These are phyloP conservation scores for Mangifera indica DNA, from an alignment of 345 rosid genomes.

Conservation along the genomic window DNA sequence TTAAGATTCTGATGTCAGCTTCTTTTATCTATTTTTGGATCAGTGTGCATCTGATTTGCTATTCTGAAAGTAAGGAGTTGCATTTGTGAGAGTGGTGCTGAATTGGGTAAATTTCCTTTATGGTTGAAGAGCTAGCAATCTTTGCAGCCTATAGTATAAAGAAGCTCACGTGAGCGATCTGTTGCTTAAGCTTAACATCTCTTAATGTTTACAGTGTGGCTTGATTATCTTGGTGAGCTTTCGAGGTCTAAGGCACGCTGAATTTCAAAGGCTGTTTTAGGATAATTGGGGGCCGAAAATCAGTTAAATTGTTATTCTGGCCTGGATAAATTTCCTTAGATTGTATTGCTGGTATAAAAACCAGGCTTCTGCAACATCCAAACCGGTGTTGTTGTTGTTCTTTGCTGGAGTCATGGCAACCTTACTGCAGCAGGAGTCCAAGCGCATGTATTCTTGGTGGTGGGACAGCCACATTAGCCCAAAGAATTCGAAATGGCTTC, in stretches of 20 bases:
- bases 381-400: constrained; percentile 47
- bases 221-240: constrained; percentile 12
- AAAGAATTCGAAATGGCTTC: constrained; percentile 99
- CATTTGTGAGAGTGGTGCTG: constrained; percentile 20
- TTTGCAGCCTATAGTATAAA: not conserved
- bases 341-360: constrained; percentile 43
- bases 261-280: constrained; percentile 11
- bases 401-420: constrained; percentile 73
- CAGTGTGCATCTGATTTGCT: constrained; percentile 14
- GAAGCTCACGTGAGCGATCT: not conserved
- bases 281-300: constrained; percentile 15
- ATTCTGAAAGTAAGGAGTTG: constrained; percentile 9
- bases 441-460: constrained; percentile 93
- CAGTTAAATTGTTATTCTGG: constrained; percentile 48
- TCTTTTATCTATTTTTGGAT: constrained; percentile 7
- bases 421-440: constrained; percentile 52
- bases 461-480: constrained; percentile 98
- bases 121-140: not conserved
- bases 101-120: constrained; percentile 20
- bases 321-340: constrained; percentile 57
- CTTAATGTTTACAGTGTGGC: not conserved
- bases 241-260: constrained; percentile 21
- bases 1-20: constrained; percentile 33
- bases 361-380: constrained; percentile 56
- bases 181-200: not conserved